These are phyloP conservation scores for Lepidium didymum DNA, from an alignment of 345 rosid species.

Conservation along the genomic window DNA sequence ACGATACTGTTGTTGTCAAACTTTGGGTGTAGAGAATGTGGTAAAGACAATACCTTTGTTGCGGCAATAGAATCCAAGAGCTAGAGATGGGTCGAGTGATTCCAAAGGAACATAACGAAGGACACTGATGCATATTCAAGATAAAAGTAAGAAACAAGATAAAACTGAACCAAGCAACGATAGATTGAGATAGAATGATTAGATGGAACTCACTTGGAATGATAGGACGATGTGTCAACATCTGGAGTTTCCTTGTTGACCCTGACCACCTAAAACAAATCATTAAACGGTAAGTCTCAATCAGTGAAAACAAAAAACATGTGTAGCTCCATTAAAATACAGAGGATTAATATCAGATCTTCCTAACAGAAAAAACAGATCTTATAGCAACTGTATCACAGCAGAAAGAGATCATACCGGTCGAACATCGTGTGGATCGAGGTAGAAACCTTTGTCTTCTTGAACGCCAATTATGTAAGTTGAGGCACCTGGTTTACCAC, in stretches of 20 bases:
- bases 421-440: constrained; percentile 89
- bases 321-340: neutral
- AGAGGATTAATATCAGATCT: neutral
- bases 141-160: neutral
- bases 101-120: constrained; percentile 59
- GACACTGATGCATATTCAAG: constrained; percentile 34
- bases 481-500: constrained; percentile 92
- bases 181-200: neutral
- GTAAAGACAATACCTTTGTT: constrained; percentile 45
- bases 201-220: constrained; percentile 52
- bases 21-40: neutral
- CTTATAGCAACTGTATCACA: neutral
- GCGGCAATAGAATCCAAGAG: constrained; percentile 85
- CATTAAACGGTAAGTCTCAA: neutral
- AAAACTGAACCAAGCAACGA: neutral
- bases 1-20: neutral
- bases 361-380: neutral
- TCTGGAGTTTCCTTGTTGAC: constrained; percentile 46
- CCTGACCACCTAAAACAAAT: constrained; percentile 42
- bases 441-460: constrained; percentile 72
- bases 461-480: constrained; percentile 89
- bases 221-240: constrained; percentile 83
- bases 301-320: neutral
- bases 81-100: constrained; percentile 80
- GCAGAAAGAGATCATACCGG: constrained; percentile 25